Base-by-base conservation (phyloP, 2,329 filamentous ascomycete genomes). In the Alternaria rosae region DNA sequence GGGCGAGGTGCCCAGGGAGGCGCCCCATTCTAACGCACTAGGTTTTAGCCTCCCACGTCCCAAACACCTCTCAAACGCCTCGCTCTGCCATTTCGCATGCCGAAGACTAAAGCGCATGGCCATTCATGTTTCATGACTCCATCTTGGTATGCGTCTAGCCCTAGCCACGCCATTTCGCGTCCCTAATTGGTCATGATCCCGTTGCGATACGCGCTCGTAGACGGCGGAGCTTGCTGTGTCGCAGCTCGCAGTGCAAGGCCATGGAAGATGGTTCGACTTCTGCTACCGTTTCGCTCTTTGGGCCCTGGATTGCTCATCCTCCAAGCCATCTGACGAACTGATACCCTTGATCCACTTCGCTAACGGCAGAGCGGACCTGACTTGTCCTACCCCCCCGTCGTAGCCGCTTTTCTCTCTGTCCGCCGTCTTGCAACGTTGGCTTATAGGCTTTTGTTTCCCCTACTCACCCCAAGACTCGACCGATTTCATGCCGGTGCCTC, bases 361-460 rank as follows among this genome's bases (percentile, higher is more conserved):
- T 66, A 61, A 67, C 57, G 70, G 66, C 60, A 47, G 62, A 73
- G 66, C 74, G 75, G 73, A 74, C 72, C 71, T 70, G 63, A 70
- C 47, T 44, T 54, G 59, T 58, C 52, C 55, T 47, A 66, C 53
- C 64, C 66, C 66, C 67, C 69, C 45, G 28, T 57, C 41, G 23
- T 51, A 11, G 54, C 45, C 52, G 52, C 57, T 44, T 28, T 21
- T 45, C 61, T 60, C 60, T 58, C 63, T 59, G 48, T 63, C 61
- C 45, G 57, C 62, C 55, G 43, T 63, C 62, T 48, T 64, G 67
- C 61, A 61, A 56, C 61, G 53, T 62, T 67, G 62, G 74, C 77
- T 78, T 79, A 78, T 78, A 78, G 75, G 71, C 70, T 70, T 77
- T 78, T 71, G 71, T 78, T 77, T 72, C 73, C 73, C 71, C 69